Conservation (phyloP, 441 rosid genomes). For the Eruca vesicaria region DNA sequence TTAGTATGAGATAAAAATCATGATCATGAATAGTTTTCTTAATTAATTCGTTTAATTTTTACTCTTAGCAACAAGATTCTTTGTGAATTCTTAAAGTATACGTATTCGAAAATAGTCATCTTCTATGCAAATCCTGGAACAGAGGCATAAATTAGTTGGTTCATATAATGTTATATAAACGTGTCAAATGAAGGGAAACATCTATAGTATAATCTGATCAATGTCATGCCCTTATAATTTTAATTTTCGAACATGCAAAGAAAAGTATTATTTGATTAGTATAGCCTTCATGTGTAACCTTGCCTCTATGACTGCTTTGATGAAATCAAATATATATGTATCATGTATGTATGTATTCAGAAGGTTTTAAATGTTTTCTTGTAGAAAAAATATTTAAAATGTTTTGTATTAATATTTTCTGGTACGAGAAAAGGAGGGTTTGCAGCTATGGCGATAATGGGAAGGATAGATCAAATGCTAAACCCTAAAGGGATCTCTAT, state of each 20-base stretch:
- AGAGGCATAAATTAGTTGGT: background rate
- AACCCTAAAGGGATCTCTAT: slow-evolving; percentile 68
- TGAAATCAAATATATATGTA: too few species aligned
- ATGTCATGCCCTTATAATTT: background rate
- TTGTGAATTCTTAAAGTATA: background rate
- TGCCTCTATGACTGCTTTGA: too few species aligned
- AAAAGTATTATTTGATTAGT: too few species aligned
- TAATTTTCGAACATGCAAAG: background rate
- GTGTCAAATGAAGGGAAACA: background rate
- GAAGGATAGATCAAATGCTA: slow-evolving; percentile 71
- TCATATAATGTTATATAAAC: background rate
- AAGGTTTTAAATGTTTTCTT: too few species aligned
- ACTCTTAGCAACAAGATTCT: background rate
- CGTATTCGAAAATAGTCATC: background rate
- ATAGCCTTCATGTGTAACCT: too few species aligned
- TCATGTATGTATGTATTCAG: too few species aligned
- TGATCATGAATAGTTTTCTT: background rate
- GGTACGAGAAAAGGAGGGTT: slow-evolving; percentile 59
- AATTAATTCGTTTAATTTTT: background rate
- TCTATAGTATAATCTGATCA: background rate
- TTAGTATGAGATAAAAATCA: background rate
- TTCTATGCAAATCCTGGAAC: background rate
- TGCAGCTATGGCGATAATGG: slow-evolving; percentile 88
- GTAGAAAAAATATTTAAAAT: background rate
- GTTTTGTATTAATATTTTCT: background rate